These are phyloP conservation scores for Blastocystis sp. DNA, from an alignment of 352 stramenopile species.

Conservation along the genomic window DNA sequence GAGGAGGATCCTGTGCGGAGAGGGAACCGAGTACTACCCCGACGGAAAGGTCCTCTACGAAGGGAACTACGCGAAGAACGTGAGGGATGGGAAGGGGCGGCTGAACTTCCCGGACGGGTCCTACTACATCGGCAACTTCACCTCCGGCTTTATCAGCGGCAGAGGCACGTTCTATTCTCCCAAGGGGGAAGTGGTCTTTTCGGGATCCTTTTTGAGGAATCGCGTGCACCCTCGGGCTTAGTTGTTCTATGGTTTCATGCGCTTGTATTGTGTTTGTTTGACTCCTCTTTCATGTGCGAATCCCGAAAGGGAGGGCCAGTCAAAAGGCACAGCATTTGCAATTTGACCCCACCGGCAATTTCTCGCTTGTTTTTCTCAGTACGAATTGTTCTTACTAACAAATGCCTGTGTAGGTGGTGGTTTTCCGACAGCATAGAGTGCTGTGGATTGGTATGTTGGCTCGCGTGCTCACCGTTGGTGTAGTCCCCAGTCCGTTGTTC, in stretches of 20 bases:
- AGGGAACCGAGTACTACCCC: background rate
- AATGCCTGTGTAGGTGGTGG: conserved; percentile 55
- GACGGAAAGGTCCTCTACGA: background rate
- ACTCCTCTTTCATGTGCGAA: background rate
- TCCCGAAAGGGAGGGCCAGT: background rate
- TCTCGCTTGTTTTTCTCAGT: background rate
- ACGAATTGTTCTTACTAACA: conserved; percentile 65
- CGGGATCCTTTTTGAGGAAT: too few species aligned
- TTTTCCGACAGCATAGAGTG: background rate
- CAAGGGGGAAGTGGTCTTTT: background rate
- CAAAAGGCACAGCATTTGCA: too few species aligned
- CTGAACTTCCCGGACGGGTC: background rate
- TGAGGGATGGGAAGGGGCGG: background rate
- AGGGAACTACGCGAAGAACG: background rate
- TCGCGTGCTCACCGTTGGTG: conserved; percentile 74
- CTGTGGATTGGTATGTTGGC: too few species aligned
- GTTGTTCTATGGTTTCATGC: too few species aligned
- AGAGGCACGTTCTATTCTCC: background rate
- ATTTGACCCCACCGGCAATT: background rate
- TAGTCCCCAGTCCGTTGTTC: conserved; percentile 49
- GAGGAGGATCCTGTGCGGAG: background rate
- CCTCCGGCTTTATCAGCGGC: background rate
- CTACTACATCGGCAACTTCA: background rate
- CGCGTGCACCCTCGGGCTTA: too few species aligned
- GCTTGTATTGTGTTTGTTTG: too few species aligned